Percentiles rank a stretch among this genome's conserved stretches.
Evolutionary conservation across 164 flowering plant genomes (phyloP).

Genomic region (Vitis rotundifolia): DNA sequence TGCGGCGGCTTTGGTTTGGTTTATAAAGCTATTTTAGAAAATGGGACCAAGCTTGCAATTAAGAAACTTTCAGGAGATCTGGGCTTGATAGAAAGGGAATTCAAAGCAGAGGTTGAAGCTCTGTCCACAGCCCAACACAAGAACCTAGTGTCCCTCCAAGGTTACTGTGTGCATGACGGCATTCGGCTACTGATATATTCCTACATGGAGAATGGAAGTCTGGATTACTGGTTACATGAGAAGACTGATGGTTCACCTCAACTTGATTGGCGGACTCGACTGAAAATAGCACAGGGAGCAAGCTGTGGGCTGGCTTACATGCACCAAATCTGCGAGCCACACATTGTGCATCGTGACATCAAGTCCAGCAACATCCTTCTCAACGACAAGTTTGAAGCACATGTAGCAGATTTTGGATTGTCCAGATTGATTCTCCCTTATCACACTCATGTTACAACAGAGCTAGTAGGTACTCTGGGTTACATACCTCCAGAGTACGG

Average conservation of each 20-base stretch:
- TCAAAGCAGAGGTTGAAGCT: constrained; percentile 68
- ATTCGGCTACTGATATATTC: constrained; percentile 50
- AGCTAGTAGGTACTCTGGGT: constrained; percentile 81
- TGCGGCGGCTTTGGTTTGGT: constrained; percentile 77
- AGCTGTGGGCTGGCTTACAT: constrained; percentile 66
- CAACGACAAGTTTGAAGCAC: constrained; percentile 60
- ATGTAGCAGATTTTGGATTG: constrained; percentile 73
- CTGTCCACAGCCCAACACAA: constrained; percentile 63
- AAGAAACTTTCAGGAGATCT: constrained; percentile 67
- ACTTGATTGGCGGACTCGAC: constrained; percentile 55
- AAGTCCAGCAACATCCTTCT: constrained; percentile 78
- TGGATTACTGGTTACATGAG: constrained; percentile 74
- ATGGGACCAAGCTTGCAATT: constrained; percentile 59
- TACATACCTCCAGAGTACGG: constrained; percentile 78
- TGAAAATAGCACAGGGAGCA: constrained; percentile 54
- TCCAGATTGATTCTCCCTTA: constrained; percentile 72
- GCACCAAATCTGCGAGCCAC: constrained; percentile 75
- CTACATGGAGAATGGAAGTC: constrained; percentile 70
- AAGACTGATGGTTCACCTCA: constrained; percentile 53
- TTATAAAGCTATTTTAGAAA: constrained; percentile 47
- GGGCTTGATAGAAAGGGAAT: constrained; percentile 67
- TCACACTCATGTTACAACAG: constrained; percentile 74
- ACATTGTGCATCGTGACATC: constrained; percentile 78
- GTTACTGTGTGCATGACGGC: constrained; percentile 62
- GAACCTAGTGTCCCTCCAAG: constrained; percentile 60